Conservation (phyloP, 257 asterid genomes). For the Mentha longifolia region DNA sequence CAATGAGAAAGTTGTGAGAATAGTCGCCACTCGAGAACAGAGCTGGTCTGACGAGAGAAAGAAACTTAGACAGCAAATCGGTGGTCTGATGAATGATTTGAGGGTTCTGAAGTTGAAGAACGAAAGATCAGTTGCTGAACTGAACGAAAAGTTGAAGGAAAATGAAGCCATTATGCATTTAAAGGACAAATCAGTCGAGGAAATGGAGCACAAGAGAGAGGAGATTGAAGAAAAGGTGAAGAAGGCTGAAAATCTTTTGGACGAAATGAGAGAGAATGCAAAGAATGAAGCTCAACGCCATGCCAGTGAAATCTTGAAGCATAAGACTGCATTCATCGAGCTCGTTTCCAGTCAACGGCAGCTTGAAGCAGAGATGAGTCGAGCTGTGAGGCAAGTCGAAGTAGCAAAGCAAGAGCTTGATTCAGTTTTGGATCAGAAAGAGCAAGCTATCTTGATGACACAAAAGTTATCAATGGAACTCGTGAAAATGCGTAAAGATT, state of each 20-base stretch:
- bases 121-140: slow-evolving; percentile 50
- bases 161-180: slow-evolving; percentile 44
- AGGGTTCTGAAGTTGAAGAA: slow-evolving; percentile 51
- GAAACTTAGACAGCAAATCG: slow-evolving; percentile 73
- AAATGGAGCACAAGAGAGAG: slow-evolving; percentile 46
- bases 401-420: slow-evolving; percentile 72
- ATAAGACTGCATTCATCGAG: slow-evolving; percentile 79
- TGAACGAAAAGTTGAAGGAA: slow-evolving; percentile 59
- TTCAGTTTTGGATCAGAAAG: slow-evolving; percentile 67
- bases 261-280: slow-evolving; percentile 51
- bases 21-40: slow-evolving; percentile 84
- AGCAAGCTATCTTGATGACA: slow-evolving; percentile 59
- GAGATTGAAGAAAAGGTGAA: slow-evolving; percentile 61
- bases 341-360: slow-evolving; percentile 87
- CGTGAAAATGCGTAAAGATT: slow-evolving; percentile 63
- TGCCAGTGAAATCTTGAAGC: slow-evolving; percentile 59
- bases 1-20: slow-evolving; percentile 79
- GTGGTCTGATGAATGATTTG: slow-evolving; percentile 63
- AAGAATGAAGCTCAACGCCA: slow-evolving; percentile 64
- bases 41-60: slow-evolving; percentile 75
- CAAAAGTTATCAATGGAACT: slow-evolving; percentile 76
- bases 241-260: slow-evolving; percentile 47
- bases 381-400: slow-evolving; percentile 79
- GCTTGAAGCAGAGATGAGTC: slow-evolving; percentile 89
- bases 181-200: slow-evolving; percentile 60